A percentile compares a stretch with the other conserved stretches of the same genome.
Conservation (phyloP, 768 basidiomycete species). For the Amanita jacksonii region DNA sequence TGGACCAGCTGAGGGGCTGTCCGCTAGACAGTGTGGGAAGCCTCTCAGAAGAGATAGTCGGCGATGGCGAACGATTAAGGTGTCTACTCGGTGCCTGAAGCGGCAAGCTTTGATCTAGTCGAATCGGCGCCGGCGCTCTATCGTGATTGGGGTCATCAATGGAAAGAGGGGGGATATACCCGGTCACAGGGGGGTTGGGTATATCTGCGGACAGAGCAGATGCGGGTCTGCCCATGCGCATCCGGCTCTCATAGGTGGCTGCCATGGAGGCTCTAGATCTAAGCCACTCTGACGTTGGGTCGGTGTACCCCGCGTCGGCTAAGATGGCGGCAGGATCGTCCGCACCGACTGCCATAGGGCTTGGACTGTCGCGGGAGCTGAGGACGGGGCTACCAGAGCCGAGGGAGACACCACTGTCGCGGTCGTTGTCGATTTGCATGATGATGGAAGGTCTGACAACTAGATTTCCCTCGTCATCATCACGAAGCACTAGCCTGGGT, state of each 20-base stretch:
- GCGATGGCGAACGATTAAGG: constrained; percentile 9
- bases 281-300: constrained; percentile 14
- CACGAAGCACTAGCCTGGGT: not conserved
- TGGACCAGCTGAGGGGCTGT: constrained; percentile 11
- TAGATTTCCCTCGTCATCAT: constrained; percentile 5
- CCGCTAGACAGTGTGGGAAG: constrained; percentile 13
- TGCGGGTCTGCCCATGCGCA: constrained; percentile 3
- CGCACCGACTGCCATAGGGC: constrained; percentile 36
- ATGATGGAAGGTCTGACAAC: not conserved
- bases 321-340: constrained; percentile 33
- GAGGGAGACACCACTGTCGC: constrained; percentile 12
- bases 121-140: not conserved
- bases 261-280: constrained; percentile 9
- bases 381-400: constrained; percentile 13
- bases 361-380: constrained; percentile 40
- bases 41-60: constrained; percentile 15
- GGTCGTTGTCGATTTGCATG: constrained; percentile 15
- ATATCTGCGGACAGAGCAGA: constrained; percentile 4
- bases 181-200: too few species aligned
- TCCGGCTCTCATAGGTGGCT: not conserved
- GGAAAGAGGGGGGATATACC: too few species aligned
- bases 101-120: not conserved
- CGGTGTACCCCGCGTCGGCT: constrained; percentile 23
- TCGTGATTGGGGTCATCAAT: not conserved
- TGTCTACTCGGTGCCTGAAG: not conserved